A percentile compares a stretch with the other conserved stretches of the same genome.
Evolutionary conservation across 1,284 basidiomycete species (phyloP).

Genomic region (Gymnopus androsaceus): DNA sequence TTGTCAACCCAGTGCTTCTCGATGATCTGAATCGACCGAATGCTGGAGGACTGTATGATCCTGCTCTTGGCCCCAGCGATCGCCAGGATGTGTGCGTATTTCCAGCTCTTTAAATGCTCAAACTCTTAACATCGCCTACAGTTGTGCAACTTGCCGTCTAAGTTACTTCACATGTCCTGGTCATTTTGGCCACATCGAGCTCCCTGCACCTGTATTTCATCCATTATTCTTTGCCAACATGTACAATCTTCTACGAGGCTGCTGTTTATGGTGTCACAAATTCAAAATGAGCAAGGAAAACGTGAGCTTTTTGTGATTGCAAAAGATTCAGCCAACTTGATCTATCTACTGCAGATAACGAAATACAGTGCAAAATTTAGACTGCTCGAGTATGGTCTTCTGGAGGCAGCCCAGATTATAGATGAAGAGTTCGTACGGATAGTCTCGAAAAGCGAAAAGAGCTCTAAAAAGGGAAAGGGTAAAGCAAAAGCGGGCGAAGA

Average conservation of each 20-base stretch:
- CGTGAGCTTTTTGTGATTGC: too few relatives aligned
- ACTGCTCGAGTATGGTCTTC: conserved; percentile 13
- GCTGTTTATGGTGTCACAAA: conserved; percentile 95
- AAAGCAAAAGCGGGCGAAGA: conserved; percentile 41
- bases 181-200: conserved; percentile 98
- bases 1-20: conserved; percentile 90
- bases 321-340: background rate
- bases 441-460: conserved; percentile 25
- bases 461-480: conserved; percentile 20
- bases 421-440: conserved; percentile 62
- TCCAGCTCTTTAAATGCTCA: conserved; percentile 1
- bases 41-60: conserved; percentile 92
- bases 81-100: conserved; percentile 83
- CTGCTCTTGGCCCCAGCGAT: conserved; percentile 89
- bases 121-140: conserved; percentile 34
- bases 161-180: conserved; percentile 95
- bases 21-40: conserved; percentile 95
- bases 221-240: conserved; percentile 95
- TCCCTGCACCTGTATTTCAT: conserved; percentile 95
- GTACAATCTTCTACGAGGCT: conserved; percentile 85
- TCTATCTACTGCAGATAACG: conserved; percentile 53
- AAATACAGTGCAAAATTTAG: conserved; percentile 84
- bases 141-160: conserved; percentile 92
- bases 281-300: conserved; percentile 83
- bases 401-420: conserved; percentile 57